Percentiles rank a stretch among this genome's conserved stretches.
Conservation (phyloP, 2,329 filamentous ascomycete genomes). For the Aspergillus caelatus region DNA sequence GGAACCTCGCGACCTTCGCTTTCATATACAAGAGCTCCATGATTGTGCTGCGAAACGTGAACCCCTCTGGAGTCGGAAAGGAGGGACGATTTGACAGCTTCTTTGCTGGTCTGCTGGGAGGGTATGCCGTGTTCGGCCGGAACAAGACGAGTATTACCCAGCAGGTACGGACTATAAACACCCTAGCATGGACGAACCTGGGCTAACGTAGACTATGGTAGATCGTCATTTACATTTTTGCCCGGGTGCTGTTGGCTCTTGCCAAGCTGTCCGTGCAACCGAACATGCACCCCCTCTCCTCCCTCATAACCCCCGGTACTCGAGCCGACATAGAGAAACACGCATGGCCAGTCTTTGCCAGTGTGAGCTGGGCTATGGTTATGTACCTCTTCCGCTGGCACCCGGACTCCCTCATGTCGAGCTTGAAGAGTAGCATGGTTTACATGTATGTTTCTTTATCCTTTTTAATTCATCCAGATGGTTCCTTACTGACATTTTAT, state of each 20-base stretch:
- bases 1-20: slow-evolving; percentile 89
- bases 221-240: slow-evolving; percentile 98
- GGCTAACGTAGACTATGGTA: slow-evolving; percentile 42
- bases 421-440: slow-evolving; percentile 91
- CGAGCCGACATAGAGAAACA: slow-evolving; percentile 62
- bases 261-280: slow-evolving; percentile 80
- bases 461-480: background rate
- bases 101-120: slow-evolving; percentile 82
- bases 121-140: slow-evolving; percentile 90
- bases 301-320: slow-evolving; percentile 48
- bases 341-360: slow-evolving; percentile 92
- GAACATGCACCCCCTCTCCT: slow-evolving; percentile 44
- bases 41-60: slow-evolving; percentile 68
- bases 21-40: slow-evolving; percentile 85
- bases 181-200: background rate
- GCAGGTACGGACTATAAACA: slow-evolving; percentile 48
- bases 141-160: slow-evolving; percentile 80
- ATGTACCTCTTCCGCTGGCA: slow-evolving; percentile 96
- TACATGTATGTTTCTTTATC: slow-evolving; percentile 73
- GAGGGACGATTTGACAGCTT: slow-evolving; percentile 80
- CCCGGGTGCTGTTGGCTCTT: slow-evolving; percentile 80
- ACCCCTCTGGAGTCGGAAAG: slow-evolving; percentile 50
- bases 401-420: slow-evolving; percentile 87
- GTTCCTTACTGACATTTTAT: slow-evolving; percentile 13
- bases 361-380: slow-evolving; percentile 85